Base-by-base conservation (phyloP, 306 rosid genomes). In the Psophocarpus tetragonolobus region DNA sequence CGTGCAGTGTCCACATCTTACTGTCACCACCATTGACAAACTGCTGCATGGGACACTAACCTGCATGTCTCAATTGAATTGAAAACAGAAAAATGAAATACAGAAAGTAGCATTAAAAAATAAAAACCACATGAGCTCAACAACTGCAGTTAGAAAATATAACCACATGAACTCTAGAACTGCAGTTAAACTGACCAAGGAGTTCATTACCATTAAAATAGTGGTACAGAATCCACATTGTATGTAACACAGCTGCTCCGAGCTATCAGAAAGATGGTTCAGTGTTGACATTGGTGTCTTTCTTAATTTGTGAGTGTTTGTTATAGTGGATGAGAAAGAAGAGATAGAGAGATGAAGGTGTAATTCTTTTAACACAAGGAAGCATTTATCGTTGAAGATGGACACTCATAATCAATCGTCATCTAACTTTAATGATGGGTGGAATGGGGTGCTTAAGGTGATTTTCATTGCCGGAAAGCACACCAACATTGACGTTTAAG, bases 41-140 rank as follows among this genome's bases (percentile, higher is more conserved):
- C 97, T 92, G 88, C 88, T 85, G 88, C 93, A 94, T 79, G 98
- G 98, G 17, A 94, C 97, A 38, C 97, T 92, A 2, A 94, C 98
- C 97, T 94, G 85, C 85, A 77, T 75, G 51, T 27, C 36, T 45
- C 7, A 75, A 38, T 62, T 67, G 23, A 73, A 23, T 48, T 36
- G 13, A 8, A 76, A 63, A 56, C 50, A 65, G 3, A 45, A 51
- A 23, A 62, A 17, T 18, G 51, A 27, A 54, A 26, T 53, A 30
- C 9, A 24, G 3, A 45, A 57, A 77, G 41, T 15, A 30, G 6
- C 10, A 20, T 33, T 9, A 29, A 23, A 38, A 8, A 38, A 38
- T 38, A 8, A 2, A 32, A 24, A 30, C 47, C 9, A 38, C 18
- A 23, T 39, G 42, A 70, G 11, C 48, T 64, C 30, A 35, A 64